Percentiles rank a stretch among this genome's conserved stretches.
Evolutionary conservation across 2,329 filamentous ascomycete species (phyloP).

Genomic region (Zymoseptoria tritici): DNA sequence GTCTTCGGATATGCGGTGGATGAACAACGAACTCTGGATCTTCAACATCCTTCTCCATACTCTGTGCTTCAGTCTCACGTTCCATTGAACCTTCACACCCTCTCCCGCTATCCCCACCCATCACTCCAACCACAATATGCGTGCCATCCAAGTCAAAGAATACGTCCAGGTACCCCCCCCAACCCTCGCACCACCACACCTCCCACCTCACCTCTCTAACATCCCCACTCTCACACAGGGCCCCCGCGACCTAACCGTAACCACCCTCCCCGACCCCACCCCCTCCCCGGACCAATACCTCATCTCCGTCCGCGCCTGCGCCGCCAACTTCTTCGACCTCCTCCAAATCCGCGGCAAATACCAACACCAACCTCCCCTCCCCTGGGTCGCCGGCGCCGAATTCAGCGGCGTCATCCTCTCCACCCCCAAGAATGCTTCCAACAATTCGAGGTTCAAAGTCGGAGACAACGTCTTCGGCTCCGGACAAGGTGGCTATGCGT

Average conservation of each 20-base stretch:
- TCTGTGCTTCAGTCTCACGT: not conserved
- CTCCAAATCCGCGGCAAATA: conserved; percentile 95
- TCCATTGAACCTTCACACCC: not conserved
- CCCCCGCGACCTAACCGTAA: conserved; percentile 70
- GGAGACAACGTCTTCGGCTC: conserved; percentile 84
- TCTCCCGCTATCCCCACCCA: not conserved
- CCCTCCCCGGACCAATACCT: conserved; percentile 71
- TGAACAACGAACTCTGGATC: not conserved
- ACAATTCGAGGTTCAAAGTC: conserved; percentile 63
- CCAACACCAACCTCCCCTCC: conserved; percentile 80
- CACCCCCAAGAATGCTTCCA: conserved; percentile 45
- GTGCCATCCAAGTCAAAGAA: conserved; percentile 45
- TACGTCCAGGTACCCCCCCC: conserved; percentile 16
- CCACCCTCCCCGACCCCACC: conserved; percentile 64
- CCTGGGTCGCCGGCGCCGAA: conserved; percentile 80
- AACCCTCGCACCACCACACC: not conserved
- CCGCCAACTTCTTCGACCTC: conserved; percentile 95
- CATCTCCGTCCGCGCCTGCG: conserved; percentile 76
- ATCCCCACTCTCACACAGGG: conserved; percentile 45
- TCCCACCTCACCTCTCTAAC: not conserved
- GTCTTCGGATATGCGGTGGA: not conserved
- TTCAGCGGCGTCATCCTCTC: conserved; percentile 74
- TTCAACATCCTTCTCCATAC: not conserved
- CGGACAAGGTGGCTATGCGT: conserved; percentile 77
- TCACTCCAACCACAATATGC: conserved; percentile 50